Base-by-base conservation (phyloP, 176 grass and related monocot species). In the Cenchrus fungigraminus region DNA sequence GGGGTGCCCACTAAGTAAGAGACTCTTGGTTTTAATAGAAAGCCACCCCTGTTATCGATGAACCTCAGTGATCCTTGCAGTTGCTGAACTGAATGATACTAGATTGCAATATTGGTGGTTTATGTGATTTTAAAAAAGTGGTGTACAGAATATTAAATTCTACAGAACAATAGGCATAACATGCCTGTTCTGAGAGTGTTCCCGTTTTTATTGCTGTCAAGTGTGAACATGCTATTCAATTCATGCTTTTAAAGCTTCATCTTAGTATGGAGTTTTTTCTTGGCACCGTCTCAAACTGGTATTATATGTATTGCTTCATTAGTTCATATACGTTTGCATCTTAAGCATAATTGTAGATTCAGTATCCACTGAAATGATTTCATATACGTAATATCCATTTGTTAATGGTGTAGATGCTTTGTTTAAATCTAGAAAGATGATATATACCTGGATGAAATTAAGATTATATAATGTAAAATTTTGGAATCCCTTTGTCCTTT, bases 71-170 rank as follows among this genome's bases (percentile, higher is more conserved):
- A 73, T 29, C 49, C 79, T 76, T 61, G 28, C 54, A 62, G 45
- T 76, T 53, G 37, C 63, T 53, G 54, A 85, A 50, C 31, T 25
- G 10, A 69, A 60, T 66, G 40, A 22, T 80, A 51, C 6, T 43
- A 74, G 57, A 54, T 78, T 45, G n/a, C 3, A 1, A 2, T 29
- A 64, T 78, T 54, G 55, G 44, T 55, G 42, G 9, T 57, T 80
- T 80, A n/a, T 5, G 14, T n/a, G 4, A 64, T 67, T 8, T 79
- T 49, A 65, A 53, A 68, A 22, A 45, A 37, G 14, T 53, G 46
- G 1, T 65, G 20, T 42, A 16, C 49, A 72, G 52, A 71, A 32
- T 63, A 68, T 58, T 86, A 71, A 79, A 51, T 34, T 34, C 45
- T 83, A 52, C 16, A 10, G 14, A 45, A 2, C 22, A 22, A 51